Conservation (phyloP, 2,329 filamentous ascomycete species). For the Zasmidium angulare region DNA sequence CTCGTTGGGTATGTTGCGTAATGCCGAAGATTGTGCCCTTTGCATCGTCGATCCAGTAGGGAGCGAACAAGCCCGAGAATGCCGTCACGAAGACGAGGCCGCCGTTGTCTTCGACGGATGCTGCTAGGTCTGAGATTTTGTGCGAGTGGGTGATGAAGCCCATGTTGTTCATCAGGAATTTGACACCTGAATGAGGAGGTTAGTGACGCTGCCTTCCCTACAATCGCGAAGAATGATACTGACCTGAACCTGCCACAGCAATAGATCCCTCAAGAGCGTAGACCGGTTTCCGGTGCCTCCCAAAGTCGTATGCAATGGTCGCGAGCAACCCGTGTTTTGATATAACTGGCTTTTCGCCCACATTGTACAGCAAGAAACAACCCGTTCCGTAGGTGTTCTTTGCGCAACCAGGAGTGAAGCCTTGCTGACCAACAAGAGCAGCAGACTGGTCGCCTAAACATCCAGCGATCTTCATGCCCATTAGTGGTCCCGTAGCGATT, state of each 20-base stretch:
- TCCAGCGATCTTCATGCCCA: constrained; percentile 73
- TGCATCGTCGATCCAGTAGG: constrained; percentile 93
- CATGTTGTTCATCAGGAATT: constrained; percentile 55
- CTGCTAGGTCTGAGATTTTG: constrained; percentile 65
- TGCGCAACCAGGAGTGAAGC: constrained; percentile 76
- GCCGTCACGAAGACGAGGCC: constrained; percentile 85
- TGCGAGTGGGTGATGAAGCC: constrained; percentile 63
- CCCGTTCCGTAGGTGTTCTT: constrained; percentile 93
- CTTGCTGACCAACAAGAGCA: constrained; percentile 69
- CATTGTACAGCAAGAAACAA: constrained; percentile 86
- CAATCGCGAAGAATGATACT: not conserved
- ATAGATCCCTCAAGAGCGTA: constrained; percentile 82
- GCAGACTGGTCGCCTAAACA: constrained; percentile 86
- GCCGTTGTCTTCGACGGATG: constrained; percentile 70
- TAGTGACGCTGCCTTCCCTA: not conserved
- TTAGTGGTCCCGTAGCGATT: constrained; percentile 64
- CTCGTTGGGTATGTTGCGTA: constrained; percentile 71
- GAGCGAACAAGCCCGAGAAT: constrained; percentile 86
- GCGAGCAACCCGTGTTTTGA: constrained; percentile 79
- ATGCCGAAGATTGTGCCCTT: constrained; percentile 68
- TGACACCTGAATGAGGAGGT: constrained; percentile 52
- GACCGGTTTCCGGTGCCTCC: constrained; percentile 52
- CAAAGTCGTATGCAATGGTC: constrained; percentile 86
- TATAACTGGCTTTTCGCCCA: constrained; percentile 80
- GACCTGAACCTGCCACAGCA: constrained; percentile 71